A percentile compares a stretch with the other conserved stretches of the same genome.
These are phyloP conservation scores for Fraxinus sp. DNA, from an alignment of 305 asterid genomes.

Conservation along the genomic window DNA sequence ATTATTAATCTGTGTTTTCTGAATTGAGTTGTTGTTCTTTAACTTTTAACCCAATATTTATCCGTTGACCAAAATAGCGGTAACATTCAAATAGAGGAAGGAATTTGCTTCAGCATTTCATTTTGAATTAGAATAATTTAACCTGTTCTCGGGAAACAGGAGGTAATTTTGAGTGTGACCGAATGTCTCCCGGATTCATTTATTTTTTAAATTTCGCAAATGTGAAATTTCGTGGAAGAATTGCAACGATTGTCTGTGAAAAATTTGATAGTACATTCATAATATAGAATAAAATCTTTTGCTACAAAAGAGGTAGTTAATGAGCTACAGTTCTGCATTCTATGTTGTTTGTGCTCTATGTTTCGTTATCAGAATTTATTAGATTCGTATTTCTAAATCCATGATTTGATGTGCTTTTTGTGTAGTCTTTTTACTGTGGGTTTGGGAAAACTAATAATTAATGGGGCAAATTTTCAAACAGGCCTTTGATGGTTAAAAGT, in stretches of 20 bases:
- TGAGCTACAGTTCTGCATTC: conserved; percentile 23
- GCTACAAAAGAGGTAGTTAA: conserved; percentile 15
- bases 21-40: neutral
- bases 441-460: neutral
- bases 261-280: conserved; percentile 15
- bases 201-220: neutral
- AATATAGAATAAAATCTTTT: conserved; percentile 21
- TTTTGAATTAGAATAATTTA: conserved; percentile 8
- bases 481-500: neutral
- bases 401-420: conserved; percentile 19
- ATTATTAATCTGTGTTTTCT: neutral
- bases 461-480: neutral
- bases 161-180: neutral
- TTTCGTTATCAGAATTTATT: neutral
- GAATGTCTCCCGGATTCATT: neutral
- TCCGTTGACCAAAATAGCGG: conserved; percentile 24
- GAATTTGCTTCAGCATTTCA: neutral
- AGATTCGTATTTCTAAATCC: neutral
- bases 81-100: neutral
- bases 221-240: neutral
- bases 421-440: neutral
- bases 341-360: conserved; percentile 26
- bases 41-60: conserved; percentile 1
- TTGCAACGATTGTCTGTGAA: conserved; percentile 16
- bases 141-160: neutral